phyloP scores from a whole-genome alignment of 1,284 basidiomycete genomes.

The Ustilago loliicola region DNA sequence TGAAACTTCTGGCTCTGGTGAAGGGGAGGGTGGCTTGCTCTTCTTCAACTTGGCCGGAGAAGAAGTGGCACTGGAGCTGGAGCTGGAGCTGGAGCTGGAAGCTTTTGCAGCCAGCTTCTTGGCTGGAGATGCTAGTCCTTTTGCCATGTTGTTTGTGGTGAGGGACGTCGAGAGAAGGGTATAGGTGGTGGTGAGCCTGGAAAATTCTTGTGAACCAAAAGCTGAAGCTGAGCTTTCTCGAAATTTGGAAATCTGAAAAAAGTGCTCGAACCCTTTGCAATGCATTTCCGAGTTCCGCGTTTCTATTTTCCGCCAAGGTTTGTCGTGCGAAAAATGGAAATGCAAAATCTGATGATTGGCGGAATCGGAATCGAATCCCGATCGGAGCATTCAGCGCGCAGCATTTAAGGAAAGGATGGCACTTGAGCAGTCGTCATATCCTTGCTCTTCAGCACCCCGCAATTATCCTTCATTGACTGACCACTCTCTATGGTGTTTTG shows the following conservation, averaged over 20 bases:
- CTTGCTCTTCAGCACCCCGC: too few relatives aligned
- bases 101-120: slow-evolving; percentile 13
- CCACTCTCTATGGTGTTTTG: too few relatives aligned
- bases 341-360: neutral
- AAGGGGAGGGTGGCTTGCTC: slow-evolving; percentile 13
- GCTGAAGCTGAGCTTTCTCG: slow-evolving; percentile 10
- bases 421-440: too few relatives aligned
- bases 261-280: slow-evolving; percentile 14
- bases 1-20: slow-evolving; percentile 11
- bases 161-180: neutral
- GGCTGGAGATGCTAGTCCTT: slow-evolving; percentile 18
- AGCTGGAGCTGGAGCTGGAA: slow-evolving; percentile 20
- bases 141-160: slow-evolving; percentile 21
- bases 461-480: too few relatives aligned
- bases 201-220: too few relatives aligned
- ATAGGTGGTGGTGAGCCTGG: neutral
- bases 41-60: slow-evolving; percentile 26
- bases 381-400: slow-evolving; percentile 1
- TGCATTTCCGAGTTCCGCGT: slow-evolving; percentile 14
- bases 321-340: slow-evolving; percentile 10
- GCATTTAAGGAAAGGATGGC: too few relatives aligned
- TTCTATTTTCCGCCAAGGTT: too few relatives aligned
- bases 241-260: slow-evolving; percentile 5
- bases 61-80: too few relatives aligned
- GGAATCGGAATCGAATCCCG: slow-evolving; percentile 15